phyloP scores from a whole-genome alignment of 805 yeast genomes.

The Ogataea salicorniae region DNA sequence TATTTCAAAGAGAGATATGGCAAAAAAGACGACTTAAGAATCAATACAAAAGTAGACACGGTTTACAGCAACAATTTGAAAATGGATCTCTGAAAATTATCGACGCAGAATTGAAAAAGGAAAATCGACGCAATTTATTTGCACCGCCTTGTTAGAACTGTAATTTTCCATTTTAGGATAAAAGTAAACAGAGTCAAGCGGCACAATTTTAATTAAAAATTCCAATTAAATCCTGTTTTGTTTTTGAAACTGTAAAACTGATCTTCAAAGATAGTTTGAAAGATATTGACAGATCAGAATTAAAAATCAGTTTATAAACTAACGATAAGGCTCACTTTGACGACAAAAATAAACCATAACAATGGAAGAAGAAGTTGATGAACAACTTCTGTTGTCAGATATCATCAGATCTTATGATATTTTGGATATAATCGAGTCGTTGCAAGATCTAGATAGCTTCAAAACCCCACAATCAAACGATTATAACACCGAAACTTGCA shows the following conservation, averaged over 20 bases:
- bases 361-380: neutral
- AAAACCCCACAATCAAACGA: neutral
- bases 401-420: neutral
- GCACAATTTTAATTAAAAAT: neutral
- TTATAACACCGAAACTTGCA: neutral
- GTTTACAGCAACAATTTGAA: neutral
- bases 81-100: neutral
- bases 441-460: neutral
- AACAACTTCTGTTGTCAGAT: constrained; percentile 1
- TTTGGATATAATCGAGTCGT: neutral
- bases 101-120: neutral
- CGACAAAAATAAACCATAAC: neutral
- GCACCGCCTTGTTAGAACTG: neutral
- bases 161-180: neutral
- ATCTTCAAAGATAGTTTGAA: no score
- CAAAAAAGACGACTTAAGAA: neutral
- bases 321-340: neutral
- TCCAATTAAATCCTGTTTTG: neutral
- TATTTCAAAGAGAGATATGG: neutral
- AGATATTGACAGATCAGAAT: no score
- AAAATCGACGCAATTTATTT: neutral
- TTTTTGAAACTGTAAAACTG: neutral
- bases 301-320: no score
- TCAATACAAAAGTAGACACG: neutral
- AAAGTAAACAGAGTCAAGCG: neutral